Evolutionary conservation across 108 stramenopile genomes (phyloP).

Genomic region (Pseudonitzschia pungens): DNA sequence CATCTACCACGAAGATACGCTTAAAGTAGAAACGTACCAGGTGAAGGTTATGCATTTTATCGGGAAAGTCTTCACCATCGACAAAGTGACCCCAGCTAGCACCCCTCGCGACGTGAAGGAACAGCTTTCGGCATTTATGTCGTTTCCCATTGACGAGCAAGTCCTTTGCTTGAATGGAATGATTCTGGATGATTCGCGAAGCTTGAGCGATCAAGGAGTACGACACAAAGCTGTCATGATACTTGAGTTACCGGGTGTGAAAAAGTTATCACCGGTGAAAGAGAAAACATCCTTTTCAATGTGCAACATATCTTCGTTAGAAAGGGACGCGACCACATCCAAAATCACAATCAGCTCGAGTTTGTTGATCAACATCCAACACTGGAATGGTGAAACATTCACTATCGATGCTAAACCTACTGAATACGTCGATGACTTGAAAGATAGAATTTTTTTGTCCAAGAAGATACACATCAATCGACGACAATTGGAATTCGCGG

Average conservation of each 20-base stretch:
- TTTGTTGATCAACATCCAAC: neutral
- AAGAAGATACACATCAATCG: conserved; percentile 12
- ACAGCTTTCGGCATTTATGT: neutral
- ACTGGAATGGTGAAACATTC: conserved; percentile 23
- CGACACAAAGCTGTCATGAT: conserved; percentile 13
- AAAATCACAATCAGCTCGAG: neutral
- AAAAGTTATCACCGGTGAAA: neutral
- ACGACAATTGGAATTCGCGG: conserved; percentile 11
- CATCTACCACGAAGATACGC: conserved; percentile 23
- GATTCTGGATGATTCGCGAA: conserved; percentile 15
- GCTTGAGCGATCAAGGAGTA: conserved; percentile 20
- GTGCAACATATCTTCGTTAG: neutral
- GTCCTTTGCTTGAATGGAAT: conserved; percentile 13
- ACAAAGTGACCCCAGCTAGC: neutral
- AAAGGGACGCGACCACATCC: neutral
- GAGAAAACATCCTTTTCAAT: neutral
- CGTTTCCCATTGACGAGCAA: conserved; percentile 18
- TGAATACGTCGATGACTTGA: conserved; percentile 19
- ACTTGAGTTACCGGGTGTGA: neutral
- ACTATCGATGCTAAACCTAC: conserved; percentile 1
- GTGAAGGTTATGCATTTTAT: conserved; percentile 15
- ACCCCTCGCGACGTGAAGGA: conserved; percentile 17
- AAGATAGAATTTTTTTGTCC: conserved; percentile 10
- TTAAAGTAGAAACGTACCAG: conserved; percentile 21
- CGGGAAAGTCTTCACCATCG: conserved; percentile 19